These are phyloP conservation scores for Sphaceloma murrayae DNA, from an alignment of 2,329 filamentous ascomycete species.

Conservation along the genomic window DNA sequence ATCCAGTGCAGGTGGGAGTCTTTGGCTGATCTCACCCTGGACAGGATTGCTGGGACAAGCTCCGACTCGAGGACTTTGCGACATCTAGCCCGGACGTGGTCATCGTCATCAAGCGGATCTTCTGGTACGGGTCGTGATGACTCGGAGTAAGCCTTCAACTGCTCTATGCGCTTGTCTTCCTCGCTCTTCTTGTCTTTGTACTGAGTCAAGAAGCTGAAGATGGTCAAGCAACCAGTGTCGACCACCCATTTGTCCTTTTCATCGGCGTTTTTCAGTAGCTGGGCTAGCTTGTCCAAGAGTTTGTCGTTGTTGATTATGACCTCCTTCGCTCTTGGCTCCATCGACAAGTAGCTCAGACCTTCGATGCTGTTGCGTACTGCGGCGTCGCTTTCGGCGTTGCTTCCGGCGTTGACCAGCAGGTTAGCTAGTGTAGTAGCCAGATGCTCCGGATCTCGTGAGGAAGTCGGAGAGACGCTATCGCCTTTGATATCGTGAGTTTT, in stretches of 20 bases:
- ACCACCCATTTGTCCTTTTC: slow-evolving; percentile 20
- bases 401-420: slow-evolving; percentile 54
- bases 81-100: slow-evolving; percentile 66
- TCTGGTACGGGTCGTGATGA: slow-evolving; percentile 55
- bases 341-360: slow-evolving; percentile 81
- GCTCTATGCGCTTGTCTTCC: slow-evolving; percentile 82
- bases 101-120: slow-evolving; percentile 64
- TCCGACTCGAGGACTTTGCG: slow-evolving; percentile 68
- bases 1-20: slow-evolving; percentile 61
- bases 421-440: slow-evolving; percentile 50
- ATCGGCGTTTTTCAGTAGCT: slow-evolving; percentile 45
- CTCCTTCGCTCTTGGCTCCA: slow-evolving; percentile 79
- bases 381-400: slow-evolving; percentile 24
- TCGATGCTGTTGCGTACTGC: slow-evolving; percentile 65
- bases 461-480: slow-evolving; percentile 3
- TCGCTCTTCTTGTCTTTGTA: slow-evolving; percentile 72
- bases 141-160: slow-evolving; percentile 91
- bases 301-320: slow-evolving; percentile 57
- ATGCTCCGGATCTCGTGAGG: slow-evolving; percentile 32
- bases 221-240: slow-evolving; percentile 77
- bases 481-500: slow-evolving; percentile 32
- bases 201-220: slow-evolving; percentile 73
- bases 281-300: slow-evolving; percentile 62
- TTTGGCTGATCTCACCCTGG: slow-evolving; percentile 64
- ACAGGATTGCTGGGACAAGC: slow-evolving; percentile 65